These are phyloP conservation scores for Ceratocystis ficicola DNA, from an alignment of 2,329 filamentous ascomycete species.

Conservation along the genomic window DNA sequence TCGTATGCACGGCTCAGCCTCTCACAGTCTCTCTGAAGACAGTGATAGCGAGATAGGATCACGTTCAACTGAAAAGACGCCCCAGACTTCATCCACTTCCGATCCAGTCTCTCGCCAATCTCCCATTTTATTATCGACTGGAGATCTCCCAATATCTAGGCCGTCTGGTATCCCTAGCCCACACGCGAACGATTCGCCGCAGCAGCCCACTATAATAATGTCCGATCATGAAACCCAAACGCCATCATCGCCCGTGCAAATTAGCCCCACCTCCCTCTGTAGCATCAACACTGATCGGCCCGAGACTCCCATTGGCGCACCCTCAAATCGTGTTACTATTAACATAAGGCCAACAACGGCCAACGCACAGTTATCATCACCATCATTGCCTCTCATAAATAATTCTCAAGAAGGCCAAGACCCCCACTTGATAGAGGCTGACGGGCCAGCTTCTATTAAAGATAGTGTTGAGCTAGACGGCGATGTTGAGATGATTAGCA, in stretches of 20 bases:
- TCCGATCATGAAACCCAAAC: constrained; percentile 1
- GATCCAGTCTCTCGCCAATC: constrained; percentile 9
- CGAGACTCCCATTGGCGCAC: neutral
- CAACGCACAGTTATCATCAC: neutral
- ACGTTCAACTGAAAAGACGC: constrained; percentile 30
- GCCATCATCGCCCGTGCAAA: neutral
- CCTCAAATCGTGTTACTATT: constrained; percentile 12
- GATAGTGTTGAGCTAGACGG: constrained; percentile 8
- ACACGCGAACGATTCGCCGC: neutral
- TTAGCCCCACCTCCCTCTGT: neutral
- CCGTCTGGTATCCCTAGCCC: neutral
- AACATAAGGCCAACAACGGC: constrained; percentile 10
- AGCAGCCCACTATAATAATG: constrained; percentile 5
- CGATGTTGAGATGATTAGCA: constrained; percentile 26
- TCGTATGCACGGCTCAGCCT: constrained; percentile 46
- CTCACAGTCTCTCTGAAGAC: constrained; percentile 42
- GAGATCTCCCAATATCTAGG: neutral
- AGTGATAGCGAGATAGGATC: constrained; percentile 32
- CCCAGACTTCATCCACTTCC: constrained; percentile 25
- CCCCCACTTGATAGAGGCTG: neutral
- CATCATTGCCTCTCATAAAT: neutral
- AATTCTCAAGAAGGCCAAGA: neutral
- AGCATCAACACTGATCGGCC: neutral
- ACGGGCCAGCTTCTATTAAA: neutral
- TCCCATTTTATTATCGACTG: constrained; percentile 36